Conservation (phyloP, 179 eudicot species). For the Carnegiea gigantea region DNA sequence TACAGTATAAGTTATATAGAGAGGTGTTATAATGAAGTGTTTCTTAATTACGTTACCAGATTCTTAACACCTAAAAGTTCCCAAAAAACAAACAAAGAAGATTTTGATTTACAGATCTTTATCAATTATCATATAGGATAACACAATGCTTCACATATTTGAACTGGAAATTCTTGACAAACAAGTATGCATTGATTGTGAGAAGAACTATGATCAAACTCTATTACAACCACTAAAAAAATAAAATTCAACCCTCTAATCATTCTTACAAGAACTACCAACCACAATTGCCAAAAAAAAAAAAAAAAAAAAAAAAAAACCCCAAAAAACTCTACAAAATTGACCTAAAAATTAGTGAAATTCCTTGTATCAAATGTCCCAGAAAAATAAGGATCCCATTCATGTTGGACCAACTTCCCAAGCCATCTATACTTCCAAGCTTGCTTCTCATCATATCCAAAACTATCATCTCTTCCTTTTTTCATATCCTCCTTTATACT, state of each 20-base stretch:
- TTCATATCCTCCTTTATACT: slow-evolving; percentile 40
- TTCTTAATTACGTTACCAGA: too few relatives aligned
- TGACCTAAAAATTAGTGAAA: slow-evolving; percentile 32
- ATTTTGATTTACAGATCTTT: neutral
- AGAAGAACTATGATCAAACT: slow-evolving; percentile 22
- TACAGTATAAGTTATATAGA: too few relatives aligned
- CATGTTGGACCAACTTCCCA: slow-evolving; percentile 43
- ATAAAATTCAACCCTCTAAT: neutral
- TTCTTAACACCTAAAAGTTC: too few relatives aligned
- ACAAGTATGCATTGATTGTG: neutral
- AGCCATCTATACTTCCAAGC: slow-evolving; percentile 67
- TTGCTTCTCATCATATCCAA: slow-evolving; percentile 42
- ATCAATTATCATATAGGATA: neutral
- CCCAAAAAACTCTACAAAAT: neutral
- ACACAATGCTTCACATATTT: neutral
- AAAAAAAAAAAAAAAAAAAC: too few relatives aligned
- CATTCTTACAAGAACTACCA: slow-evolving; percentile 11
- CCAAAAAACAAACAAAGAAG: too few relatives aligned
- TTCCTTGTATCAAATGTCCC: slow-evolving; percentile 42
- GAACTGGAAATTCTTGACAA: neutral
- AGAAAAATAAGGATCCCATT: slow-evolving; percentile 75
- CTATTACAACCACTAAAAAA: neutral
- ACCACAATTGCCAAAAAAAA: slow-evolving; percentile 1
- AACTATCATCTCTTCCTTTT: slow-evolving; percentile 41
- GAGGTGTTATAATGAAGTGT: too few relatives aligned